These are phyloP conservation scores for Nicotiana attenuata DNA, from an alignment of 257 asterid genomes.

Conservation along the genomic window DNA sequence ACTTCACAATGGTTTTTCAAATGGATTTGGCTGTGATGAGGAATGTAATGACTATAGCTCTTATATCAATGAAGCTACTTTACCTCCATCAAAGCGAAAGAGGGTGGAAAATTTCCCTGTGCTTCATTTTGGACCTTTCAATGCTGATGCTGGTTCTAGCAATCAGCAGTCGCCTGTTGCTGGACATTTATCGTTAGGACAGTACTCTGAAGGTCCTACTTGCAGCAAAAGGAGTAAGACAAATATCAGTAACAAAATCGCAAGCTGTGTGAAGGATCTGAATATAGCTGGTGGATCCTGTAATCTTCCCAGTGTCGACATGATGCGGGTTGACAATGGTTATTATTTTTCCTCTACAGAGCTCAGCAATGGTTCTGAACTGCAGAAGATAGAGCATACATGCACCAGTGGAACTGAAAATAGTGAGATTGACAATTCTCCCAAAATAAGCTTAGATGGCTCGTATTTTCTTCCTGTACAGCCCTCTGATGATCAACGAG, in stretches of 20 bases:
- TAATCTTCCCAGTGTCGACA: conserved; percentile 18
- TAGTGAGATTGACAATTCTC: conserved; percentile 18
- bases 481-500: conserved; percentile 12
- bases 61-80: conserved; percentile 17
- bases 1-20: background rate
- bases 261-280: conserved; percentile 15
- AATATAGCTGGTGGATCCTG: conserved; percentile 17
- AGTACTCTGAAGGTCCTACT: conserved; percentile 12
- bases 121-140: conserved; percentile 22
- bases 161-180: conserved; percentile 9
- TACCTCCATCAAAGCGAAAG: conserved; percentile 36
- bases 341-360: conserved; percentile 24
- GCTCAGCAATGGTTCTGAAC: conserved; percentile 18
- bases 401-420: conserved; percentile 6
- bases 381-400: conserved; percentile 19
- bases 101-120: conserved; percentile 24
- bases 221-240: background rate
- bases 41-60: conserved; percentile 19
- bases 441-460: conserved; percentile 21
- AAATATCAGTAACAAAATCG: conserved; percentile 14
- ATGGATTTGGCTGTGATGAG: conserved; percentile 6
- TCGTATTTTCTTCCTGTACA: conserved; percentile 17
- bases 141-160: conserved; percentile 12
- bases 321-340: conserved; percentile 15
- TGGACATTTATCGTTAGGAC: conserved; percentile 2